phyloP scores from a whole-genome alignment of 1,284 basidiomycete species.

The Clitocybe nebularis region DNA sequence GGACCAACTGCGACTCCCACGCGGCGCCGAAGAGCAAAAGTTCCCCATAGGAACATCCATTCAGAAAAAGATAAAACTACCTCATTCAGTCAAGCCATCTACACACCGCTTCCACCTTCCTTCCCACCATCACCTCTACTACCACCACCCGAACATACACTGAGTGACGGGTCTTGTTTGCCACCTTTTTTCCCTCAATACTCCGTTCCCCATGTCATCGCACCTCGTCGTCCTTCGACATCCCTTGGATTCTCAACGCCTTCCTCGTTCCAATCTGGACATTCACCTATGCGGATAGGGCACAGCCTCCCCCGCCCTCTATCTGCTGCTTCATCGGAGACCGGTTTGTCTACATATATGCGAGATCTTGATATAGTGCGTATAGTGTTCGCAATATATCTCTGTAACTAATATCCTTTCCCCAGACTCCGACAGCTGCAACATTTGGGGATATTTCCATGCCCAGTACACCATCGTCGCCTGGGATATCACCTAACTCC shows the following conservation, averaged over 20 bases:
- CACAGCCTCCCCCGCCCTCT: conserved; percentile 20
- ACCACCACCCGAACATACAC: conserved; percentile 15
- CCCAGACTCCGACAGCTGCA: conserved; percentile 18
- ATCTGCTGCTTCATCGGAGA: conserved; percentile 21
- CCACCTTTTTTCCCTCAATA: conserved; percentile 23
- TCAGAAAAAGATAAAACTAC: not conserved
- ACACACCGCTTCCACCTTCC: conserved; percentile 11
- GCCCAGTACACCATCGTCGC: conserved; percentile 7
- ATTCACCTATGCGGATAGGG: conserved; percentile 9
- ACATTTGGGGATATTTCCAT: conserved; percentile 15
- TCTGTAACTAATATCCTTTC: conserved; percentile 6
- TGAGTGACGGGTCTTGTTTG: conserved; percentile 13
- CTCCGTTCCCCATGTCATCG: conserved; percentile 18
- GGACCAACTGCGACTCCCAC: conserved; percentile 19
- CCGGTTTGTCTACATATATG: conserved; percentile 16
- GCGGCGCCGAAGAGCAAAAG: conserved; percentile 17
- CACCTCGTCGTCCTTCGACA: conserved; percentile 29
- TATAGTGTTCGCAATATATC: not conserved
- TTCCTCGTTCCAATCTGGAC: conserved; percentile 9
- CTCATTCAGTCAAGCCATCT: conserved; percentile 5
- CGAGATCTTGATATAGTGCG: conserved; percentile 20
- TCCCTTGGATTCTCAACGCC: conserved; percentile 26
- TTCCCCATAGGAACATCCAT: conserved; percentile 5
- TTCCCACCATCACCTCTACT: conserved; percentile 16
- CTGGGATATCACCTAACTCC: not conserved